Evolutionary conservation across 768 basidiomycete species (phyloP).

Genomic region (Cystofilobasidium bisporidii): DNA sequence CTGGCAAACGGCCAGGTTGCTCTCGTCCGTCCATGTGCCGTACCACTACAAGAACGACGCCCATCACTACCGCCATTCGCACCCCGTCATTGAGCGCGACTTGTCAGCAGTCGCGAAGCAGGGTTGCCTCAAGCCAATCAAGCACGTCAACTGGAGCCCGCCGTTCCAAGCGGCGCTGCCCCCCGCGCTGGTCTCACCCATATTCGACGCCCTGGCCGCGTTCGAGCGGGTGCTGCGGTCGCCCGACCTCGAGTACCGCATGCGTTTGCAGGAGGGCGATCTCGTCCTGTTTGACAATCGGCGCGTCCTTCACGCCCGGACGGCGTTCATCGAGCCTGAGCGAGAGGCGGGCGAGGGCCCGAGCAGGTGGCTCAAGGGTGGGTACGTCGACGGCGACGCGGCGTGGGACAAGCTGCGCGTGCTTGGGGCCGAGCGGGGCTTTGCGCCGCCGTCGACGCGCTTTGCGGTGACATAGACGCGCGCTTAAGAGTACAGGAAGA

Average conservation of each 20-base stretch:
- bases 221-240: constrained; percentile 51
- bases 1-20: constrained; percentile 50
- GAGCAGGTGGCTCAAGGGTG: constrained; percentile 80
- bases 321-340: constrained; percentile 53
- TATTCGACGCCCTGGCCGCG: constrained; percentile 40
- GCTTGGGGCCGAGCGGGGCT: constrained; percentile 17
- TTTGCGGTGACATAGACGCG: no score
- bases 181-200: constrained; percentile 39
- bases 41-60: constrained; percentile 90
- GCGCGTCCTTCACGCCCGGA: constrained; percentile 75
- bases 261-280: constrained; percentile 60
- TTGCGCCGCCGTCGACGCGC: no score
- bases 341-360: constrained; percentile 41
- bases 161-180: constrained; percentile 73
- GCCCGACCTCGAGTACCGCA: not conserved
- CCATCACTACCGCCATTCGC: constrained; percentile 63
- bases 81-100: constrained; percentile 63
- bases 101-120: no score
- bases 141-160: constrained; percentile 79
- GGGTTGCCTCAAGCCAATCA: no score
- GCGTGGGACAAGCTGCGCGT: constrained; percentile 45
- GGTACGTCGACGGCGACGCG: constrained; percentile 49
- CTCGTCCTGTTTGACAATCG: constrained; percentile 87
- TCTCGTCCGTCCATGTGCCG: constrained; percentile 58
- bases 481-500: no score